Conservation (phyloP, 192 early-diverging fungal genomes). For the Linnemannia exigua region DNA sequence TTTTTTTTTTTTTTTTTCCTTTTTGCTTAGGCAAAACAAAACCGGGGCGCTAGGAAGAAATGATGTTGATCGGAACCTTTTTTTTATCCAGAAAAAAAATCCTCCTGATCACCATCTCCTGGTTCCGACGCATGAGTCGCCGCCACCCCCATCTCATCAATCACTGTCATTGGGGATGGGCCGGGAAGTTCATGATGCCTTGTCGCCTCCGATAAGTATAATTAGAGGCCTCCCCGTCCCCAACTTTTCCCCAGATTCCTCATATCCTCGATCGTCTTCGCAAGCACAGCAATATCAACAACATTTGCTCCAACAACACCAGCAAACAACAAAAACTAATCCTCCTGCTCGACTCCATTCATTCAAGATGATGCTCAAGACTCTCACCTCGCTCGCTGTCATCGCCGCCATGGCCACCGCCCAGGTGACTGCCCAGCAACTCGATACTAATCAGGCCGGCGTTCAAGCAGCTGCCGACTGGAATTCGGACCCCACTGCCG, state of each 20-base stretch:
- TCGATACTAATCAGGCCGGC: not conserved
- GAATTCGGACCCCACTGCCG: not conserved
- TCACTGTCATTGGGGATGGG: no score
- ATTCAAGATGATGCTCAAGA: conserved; percentile 11
- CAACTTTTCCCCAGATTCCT: not conserved
- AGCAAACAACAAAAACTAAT: not conserved
- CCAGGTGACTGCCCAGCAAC: conserved; percentile 8
- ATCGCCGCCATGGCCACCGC: not conserved
- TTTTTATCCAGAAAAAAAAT: not conserved
- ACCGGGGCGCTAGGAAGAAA: not conserved
- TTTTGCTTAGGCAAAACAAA: no score
- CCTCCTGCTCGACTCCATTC: not conserved
- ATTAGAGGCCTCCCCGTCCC: not conserved
- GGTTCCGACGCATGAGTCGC: not conserved
- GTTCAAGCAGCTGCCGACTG: not conserved
- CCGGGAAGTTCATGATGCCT: no score
- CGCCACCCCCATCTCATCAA: no score
- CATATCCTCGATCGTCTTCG: not conserved
- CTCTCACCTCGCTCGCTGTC: conserved; percentile 1
- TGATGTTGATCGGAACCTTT: not conserved
- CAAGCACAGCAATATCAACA: not conserved
- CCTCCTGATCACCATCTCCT: not conserved
- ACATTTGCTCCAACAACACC: not conserved
- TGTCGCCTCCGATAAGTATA: not conserved
- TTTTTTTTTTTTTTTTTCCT: no score